phyloP scores from a whole-genome alignment of 2,329 filamentous ascomycete species.

The Laburnicola sp. region DNA sequence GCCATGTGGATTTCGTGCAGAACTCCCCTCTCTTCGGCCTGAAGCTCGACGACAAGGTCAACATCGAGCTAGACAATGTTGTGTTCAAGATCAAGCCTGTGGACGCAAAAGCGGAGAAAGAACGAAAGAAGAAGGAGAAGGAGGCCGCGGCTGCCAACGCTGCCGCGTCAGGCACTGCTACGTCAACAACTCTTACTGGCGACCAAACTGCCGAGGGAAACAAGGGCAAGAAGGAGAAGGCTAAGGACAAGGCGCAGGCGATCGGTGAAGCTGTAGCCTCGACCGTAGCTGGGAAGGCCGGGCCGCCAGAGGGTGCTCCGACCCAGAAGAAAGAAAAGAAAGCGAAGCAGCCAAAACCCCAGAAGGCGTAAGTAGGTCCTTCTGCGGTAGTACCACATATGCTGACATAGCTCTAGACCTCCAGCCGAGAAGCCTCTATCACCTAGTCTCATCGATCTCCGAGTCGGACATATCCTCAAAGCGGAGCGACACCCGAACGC shows the following conservation, averaged over 20 bases:
- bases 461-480: conserved; percentile 96
- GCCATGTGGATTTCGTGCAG: conserved; percentile 92
- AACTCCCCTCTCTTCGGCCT: conserved; percentile 75
- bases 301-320: conserved; percentile 47
- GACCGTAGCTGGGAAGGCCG: conserved; percentile 50
- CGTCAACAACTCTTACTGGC: conserved; percentile 43
- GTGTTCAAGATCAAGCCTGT: conserved; percentile 86
- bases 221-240: conserved; percentile 50
- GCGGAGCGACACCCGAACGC: conserved; percentile 94
- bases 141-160: conserved; percentile 60
- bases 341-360: conserved; percentile 79
- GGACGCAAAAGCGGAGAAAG: conserved; percentile 93
- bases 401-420: conserved; percentile 43
- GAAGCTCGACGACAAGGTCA: conserved; percentile 74
- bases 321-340: conserved; percentile 80
- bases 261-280: conserved; percentile 55
- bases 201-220: conserved; percentile 47
- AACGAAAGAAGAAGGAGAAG: conserved; percentile 96
- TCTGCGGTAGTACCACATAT: background rate
- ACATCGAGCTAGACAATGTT: conserved; percentile 76
- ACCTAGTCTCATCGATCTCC: conserved; percentile 86
- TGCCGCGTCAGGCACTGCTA: conserved; percentile 54
- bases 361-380: conserved; percentile 46
- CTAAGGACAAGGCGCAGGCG: conserved; percentile 58
- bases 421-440: conserved; percentile 74